Evolutionary conservation across 2,329 filamentous ascomycete species (phyloP).

Genomic region (Ceratocystis lukuohia): DNA sequence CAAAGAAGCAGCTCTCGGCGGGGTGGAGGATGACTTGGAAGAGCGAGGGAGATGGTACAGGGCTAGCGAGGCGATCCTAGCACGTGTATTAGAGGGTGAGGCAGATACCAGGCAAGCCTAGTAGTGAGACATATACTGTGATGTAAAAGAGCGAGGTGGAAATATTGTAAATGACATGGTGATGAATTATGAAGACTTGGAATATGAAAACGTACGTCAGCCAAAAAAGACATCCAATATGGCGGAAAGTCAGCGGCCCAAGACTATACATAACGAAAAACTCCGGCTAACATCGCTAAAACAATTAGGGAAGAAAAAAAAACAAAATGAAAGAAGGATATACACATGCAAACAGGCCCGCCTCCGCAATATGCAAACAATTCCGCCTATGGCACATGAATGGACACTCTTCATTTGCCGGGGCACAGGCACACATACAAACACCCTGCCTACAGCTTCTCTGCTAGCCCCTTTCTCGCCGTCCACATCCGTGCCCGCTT

Average conservation of each 20-base stretch:
- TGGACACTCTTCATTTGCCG: too few species aligned
- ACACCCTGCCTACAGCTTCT: conserved; percentile 40
- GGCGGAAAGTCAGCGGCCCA: background rate
- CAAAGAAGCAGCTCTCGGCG: conserved; percentile 49
- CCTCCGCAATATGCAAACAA: background rate
- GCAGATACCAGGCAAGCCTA: background rate
- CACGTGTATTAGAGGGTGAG: conserved; percentile 21
- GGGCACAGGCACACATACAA: background rate
- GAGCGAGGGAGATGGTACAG: conserved; percentile 63
- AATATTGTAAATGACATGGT: background rate
- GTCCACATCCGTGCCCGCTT: conserved; percentile 94
- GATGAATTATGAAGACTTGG: background rate
- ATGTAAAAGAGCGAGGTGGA: background rate
- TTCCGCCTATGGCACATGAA: too few species aligned
- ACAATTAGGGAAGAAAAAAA: background rate
- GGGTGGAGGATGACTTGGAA: conserved; percentile 57
- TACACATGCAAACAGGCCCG: background rate
- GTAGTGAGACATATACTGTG: background rate
- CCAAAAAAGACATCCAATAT: background rate
- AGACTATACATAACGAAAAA: background rate
- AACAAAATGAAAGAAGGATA: background rate
- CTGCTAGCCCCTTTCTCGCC: conserved; percentile 71
- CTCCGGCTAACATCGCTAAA: background rate
- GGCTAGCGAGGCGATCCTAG: conserved; percentile 51
- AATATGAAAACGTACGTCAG: background rate